These are phyloP conservation scores for Ilex paraguariensis DNA, from an alignment of 305 asterid species.

Conservation along the genomic window DNA sequence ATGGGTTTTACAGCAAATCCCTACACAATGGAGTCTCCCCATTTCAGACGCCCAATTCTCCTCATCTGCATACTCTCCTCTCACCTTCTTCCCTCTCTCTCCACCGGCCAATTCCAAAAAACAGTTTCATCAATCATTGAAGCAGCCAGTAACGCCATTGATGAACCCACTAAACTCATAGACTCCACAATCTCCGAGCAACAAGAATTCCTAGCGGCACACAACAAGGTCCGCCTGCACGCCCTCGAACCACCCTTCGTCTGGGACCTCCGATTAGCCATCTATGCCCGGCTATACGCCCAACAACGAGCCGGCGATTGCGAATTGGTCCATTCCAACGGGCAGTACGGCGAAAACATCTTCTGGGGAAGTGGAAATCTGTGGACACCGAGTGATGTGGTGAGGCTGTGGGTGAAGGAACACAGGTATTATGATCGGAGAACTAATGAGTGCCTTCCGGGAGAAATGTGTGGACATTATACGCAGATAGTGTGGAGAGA, in stretches of 20 bases:
- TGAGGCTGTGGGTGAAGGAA: constrained; percentile 14
- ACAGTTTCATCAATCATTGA: too few species aligned
- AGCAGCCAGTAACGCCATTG: too few species aligned
- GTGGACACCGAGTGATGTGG: constrained; percentile 10
- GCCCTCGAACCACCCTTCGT: constrained; percentile 2
- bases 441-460: constrained; percentile 2
- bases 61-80: too few species aligned
- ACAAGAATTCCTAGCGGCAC: constrained; percentile 13
- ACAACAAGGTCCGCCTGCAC: constrained; percentile 15
- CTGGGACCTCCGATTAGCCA: constrained; percentile 12
- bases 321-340: constrained; percentile 12
- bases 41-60: too few species aligned
- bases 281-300: constrained; percentile 4
- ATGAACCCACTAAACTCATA: too few species aligned
- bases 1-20: too few species aligned
- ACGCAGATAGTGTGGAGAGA: constrained; percentile 22
- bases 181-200: not conserved
- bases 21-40: too few species aligned
- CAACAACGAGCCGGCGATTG: constrained; percentile 1
- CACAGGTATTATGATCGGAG: constrained; percentile 4
- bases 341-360: constrained; percentile 18
- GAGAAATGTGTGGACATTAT: constrained; percentile 19
- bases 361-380: constrained; percentile 14
- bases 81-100: too few species aligned
- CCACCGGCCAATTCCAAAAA: too few species aligned